Base-by-base conservation (phyloP, 768 basidiomycete species). In the Tylopilus subfusipes region DNA sequence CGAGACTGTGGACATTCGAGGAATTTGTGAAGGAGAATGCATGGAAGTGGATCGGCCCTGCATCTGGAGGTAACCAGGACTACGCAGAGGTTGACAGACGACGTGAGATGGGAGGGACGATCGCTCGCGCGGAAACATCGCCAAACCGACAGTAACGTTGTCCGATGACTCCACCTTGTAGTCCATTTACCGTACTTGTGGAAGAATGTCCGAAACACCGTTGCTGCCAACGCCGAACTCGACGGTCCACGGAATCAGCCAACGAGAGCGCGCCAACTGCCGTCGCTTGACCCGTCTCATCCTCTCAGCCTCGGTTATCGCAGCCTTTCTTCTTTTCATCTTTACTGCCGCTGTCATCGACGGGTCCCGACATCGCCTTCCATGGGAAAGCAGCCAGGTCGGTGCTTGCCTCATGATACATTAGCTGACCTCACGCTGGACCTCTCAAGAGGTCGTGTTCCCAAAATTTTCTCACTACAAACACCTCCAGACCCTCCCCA, bases 1-100 rank as follows among this genome's bases (percentile, higher is more conserved):
- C 82, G 0, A 75, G 76, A 29, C 70, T 90, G 5, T 98, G 95
- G 95, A 79, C 83, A 0, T 94, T 87, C 63, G 82, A 84, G n/a
- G 80, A 84, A 4, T 97, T 97, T 63, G 77, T 96, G 29, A 70
- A 73, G 63, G 80, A 88, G 29, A 88, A 83, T 58, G 85, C 89
- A 2, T 82, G 82, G 78, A 86, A 86, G 53, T 95, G 93, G 93
- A 78, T 87, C 36, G 82, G 81, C 1, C 57, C 65, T 10, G 71
- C 62, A 7, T 69, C 72, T 19, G 54, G 63, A 21, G 56, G 63
- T 4, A 74, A 76, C 5, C 54, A 63, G 19, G 76, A 81, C 52
- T 82, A 78, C 53, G 69, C 60, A n/a, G 80, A 82, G 53, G 79
- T 85, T 5, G 86, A 85, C 62, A 70, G 73, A 53, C 70, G 75